A percentile compares a stretch with the other conserved stretches of the same genome.
These are phyloP conservation scores for Macadamia tetraphylla DNA, from an alignment of 164 flowering plant species.

Conservation along the genomic window DNA sequence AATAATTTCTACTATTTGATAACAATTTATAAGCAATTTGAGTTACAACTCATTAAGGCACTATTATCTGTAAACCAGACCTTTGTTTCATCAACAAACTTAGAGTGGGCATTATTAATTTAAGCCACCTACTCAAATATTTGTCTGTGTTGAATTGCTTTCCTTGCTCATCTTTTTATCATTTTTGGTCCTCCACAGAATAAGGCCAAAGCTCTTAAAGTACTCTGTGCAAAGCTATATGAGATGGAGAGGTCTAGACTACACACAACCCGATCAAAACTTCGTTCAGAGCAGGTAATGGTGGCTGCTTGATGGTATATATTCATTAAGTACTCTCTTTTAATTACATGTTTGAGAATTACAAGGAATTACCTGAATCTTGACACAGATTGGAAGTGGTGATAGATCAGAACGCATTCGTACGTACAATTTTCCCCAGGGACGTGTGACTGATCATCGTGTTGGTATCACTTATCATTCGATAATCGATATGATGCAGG, in stretches of 20 bases:
- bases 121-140: too few relatives aligned
- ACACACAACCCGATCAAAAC: conserved; percentile 59
- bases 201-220: conserved; percentile 91
- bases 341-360: neutral
- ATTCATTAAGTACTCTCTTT: neutral
- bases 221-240: conserved; percentile 80
- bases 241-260: conserved; percentile 76
- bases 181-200: conserved; percentile 38
- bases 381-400: conserved; percentile 88
- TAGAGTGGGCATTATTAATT: too few relatives aligned
- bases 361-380: neutral
- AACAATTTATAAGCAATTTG: too few relatives aligned
- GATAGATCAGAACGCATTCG: conserved; percentile 96
- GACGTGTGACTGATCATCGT: conserved; percentile 97
- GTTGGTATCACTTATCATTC: conserved; percentile 83
- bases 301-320: too few relatives aligned
- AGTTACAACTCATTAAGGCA: too few relatives aligned
- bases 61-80: too few relatives aligned
- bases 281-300: conserved; percentile 82
- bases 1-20: too few relatives aligned
- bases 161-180: neutral
- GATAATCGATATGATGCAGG: conserved; percentile 66
- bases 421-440: conserved; percentile 95
- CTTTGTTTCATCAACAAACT: too few relatives aligned
- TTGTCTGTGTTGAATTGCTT: too few relatives aligned